Evolutionary conservation across 2,329 filamentous ascomycete genomes (phyloP).

Genomic region (Myriosclerotinia scirpicola): DNA sequence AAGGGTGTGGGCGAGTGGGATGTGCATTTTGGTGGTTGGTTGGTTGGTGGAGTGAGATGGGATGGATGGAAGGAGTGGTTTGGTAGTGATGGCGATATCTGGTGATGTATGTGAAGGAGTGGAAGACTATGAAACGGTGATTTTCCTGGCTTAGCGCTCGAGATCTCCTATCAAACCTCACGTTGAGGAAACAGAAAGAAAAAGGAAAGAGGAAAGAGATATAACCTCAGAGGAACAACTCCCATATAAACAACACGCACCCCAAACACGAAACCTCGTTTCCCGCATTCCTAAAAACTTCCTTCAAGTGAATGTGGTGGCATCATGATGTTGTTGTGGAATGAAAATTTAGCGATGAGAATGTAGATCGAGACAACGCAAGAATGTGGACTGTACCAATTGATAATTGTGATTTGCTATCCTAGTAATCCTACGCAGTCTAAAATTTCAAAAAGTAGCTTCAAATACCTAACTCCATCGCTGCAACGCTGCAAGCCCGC

Average conservation of each 20-base stretch:
- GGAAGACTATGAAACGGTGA: no score
- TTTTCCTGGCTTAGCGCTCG: neutral
- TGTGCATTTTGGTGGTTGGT: neutral
- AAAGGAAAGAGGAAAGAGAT: neutral
- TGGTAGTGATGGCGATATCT: neutral
- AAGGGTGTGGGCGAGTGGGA: neutral
- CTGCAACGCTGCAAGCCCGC: neutral
- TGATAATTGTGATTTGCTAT: constrained; percentile 10
- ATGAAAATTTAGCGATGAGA: neutral
- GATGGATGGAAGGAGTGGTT: neutral
- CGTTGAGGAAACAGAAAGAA: neutral
- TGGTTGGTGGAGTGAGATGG: neutral
- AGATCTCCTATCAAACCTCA: neutral
- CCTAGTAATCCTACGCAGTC: neutral
- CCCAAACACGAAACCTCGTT: neutral
- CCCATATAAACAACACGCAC: neutral
- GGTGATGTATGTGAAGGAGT: no score
- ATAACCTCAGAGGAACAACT: neutral
- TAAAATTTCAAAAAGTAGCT: neutral
- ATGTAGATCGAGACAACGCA: constrained; percentile 3
- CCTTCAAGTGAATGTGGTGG: neutral
- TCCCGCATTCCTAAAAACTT: neutral
- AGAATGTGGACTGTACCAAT: neutral
- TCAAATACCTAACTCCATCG: neutral
- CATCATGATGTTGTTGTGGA: neutral